Percentiles rank a stretch among this genome's conserved stretches.
Evolutionary conservation across 352 stramenopile genomes (phyloP).

Genomic region (Plasmopara halstedii): DNA sequence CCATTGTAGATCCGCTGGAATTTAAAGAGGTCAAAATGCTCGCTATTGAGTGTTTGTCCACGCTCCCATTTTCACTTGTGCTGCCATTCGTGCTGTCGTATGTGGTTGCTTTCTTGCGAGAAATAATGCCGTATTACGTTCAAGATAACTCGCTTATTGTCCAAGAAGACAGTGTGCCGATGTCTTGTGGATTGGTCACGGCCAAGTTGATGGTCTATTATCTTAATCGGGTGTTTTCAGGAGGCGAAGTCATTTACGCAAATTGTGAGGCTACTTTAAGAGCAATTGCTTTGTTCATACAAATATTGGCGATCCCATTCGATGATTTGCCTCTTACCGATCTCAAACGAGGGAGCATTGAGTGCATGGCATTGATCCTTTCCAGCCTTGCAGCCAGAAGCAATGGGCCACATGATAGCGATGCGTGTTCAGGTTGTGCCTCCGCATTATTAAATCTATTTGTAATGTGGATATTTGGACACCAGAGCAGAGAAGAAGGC

Average conservation of each 20-base stretch:
- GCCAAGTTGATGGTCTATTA: slow-evolving; percentile 75
- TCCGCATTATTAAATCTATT: slow-evolving; percentile 24
- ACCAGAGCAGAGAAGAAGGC: background rate
- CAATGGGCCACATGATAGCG: background rate
- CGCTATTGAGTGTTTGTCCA: slow-evolving; percentile 41
- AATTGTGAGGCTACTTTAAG: slow-evolving; percentile 15
- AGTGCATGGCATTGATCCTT: slow-evolving; percentile 52
- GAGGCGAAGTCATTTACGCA: slow-evolving; percentile 21
- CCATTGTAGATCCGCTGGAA: slow-evolving; percentile 52
- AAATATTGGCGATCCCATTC: slow-evolving; percentile 42
- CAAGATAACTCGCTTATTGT: slow-evolving; percentile 9
- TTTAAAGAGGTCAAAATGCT: slow-evolving; percentile 81
- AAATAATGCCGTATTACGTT: slow-evolving; percentile 9
- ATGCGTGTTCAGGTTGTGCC: background rate
- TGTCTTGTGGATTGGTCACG: slow-evolving; percentile 35
- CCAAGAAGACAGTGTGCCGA: slow-evolving; percentile 14
- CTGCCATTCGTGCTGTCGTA: slow-evolving; percentile 35
- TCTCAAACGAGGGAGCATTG: slow-evolving; percentile 63
- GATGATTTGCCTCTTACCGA: slow-evolving; percentile 40
- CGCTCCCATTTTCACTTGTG: slow-evolving; percentile 26
- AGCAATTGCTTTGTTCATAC: slow-evolving; percentile 29
- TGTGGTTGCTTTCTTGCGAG: slow-evolving; percentile 34
- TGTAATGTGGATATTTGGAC: slow-evolving; percentile 30
- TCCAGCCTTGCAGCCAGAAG: slow-evolving; percentile 10
- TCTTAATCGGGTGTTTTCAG: slow-evolving; percentile 55